Evolutionary conservation across 2,329 filamentous ascomycete species (phyloP).

Genomic region (Ophiostoma perfectum): DNA sequence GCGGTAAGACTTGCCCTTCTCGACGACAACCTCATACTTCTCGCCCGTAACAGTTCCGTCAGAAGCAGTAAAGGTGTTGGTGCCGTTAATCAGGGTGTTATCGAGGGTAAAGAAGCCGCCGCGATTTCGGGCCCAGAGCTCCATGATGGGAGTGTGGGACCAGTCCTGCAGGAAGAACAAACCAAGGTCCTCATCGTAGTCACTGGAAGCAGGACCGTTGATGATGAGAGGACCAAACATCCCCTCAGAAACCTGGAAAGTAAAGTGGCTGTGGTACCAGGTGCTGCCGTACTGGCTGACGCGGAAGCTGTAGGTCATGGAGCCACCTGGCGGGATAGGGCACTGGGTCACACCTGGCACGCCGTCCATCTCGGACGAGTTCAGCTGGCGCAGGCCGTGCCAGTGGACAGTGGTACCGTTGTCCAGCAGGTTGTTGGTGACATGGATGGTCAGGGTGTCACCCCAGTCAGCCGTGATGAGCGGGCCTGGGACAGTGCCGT

Average conservation of each 20-base stretch:
- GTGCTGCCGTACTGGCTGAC: slow-evolving; percentile 38
- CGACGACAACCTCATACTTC: slow-evolving; percentile 39
- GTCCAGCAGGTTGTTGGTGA: slow-evolving; percentile 49
- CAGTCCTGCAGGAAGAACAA: slow-evolving; percentile 29
- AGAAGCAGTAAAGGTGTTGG: slow-evolving; percentile 43
- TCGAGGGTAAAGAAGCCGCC: slow-evolving; percentile 40
- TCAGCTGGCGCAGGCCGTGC: slow-evolving; percentile 44
- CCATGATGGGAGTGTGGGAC: slow-evolving; percentile 52
- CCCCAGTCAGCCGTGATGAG: slow-evolving; percentile 36
- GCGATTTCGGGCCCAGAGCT: slow-evolving; percentile 37
- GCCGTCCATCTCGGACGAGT: slow-evolving; percentile 43
- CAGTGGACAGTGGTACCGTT: slow-evolving; percentile 45
- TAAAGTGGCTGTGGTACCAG: slow-evolving; percentile 48
- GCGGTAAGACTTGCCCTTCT: slow-evolving; percentile 42
- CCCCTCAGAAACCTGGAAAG: slow-evolving; percentile 48
- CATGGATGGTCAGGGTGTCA: slow-evolving; percentile 51
- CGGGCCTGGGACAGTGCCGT: slow-evolving; percentile 34
- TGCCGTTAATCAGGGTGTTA: slow-evolving; percentile 60
- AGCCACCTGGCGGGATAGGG: slow-evolving; percentile 36
- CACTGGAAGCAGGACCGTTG: slow-evolving; percentile 43
- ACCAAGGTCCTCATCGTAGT: slow-evolving; percentile 52
- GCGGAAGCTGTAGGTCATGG: slow-evolving; percentile 36
- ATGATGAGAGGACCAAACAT: slow-evolving; percentile 48
- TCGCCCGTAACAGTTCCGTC: slow-evolving; percentile 41
- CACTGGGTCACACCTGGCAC: slow-evolving; percentile 42